These are phyloP conservation scores for Fusarium sp. DNA, from an alignment of 2,329 filamentous ascomycete species.

Conservation along the genomic window DNA sequence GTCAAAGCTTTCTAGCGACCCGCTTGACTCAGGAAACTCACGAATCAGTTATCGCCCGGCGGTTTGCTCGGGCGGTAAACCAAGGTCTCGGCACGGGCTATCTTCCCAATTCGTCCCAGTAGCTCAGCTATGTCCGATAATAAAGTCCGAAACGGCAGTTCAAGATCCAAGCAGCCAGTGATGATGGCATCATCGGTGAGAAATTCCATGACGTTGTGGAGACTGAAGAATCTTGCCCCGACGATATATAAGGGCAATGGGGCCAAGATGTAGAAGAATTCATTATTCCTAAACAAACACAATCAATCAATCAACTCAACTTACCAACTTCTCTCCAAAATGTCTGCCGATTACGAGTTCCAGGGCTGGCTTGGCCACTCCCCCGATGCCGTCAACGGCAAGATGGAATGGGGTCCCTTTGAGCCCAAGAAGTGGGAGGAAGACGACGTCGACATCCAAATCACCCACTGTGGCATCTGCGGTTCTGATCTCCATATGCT, in stretches of 20 bases:
- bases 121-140: slow-evolving; percentile 1
- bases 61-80: not conserved
- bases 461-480: slow-evolving; percentile 75
- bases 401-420: slow-evolving; percentile 66
- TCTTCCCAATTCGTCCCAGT: slow-evolving; percentile 22
- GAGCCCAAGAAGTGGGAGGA: slow-evolving; percentile 73
- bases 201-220: slow-evolving; percentile 36
- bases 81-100: slow-evolving; percentile 17
- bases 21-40: slow-evolving; percentile 6
- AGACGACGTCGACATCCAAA: slow-evolving; percentile 71
- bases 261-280: not conserved
- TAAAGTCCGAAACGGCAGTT: not conserved
- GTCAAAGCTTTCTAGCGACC: slow-evolving; percentile 23
- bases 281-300: not conserved
- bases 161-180: not conserved
- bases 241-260: not conserved
- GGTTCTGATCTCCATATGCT: slow-evolving; percentile 70
- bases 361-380: slow-evolving; percentile 63
- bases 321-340: slow-evolving; percentile 25
- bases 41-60: slow-evolving; percentile 5
- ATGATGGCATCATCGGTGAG: slow-evolving; percentile 18
- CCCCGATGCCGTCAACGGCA: slow-evolving; percentile 56
- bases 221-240: slow-evolving; percentile 2
- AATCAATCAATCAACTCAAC: not conserved
- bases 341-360: slow-evolving; percentile 58